Evolutionary conservation across 2,329 filamentous ascomycete species (phyloP).

Genomic region (Sporothrix brunneoviolacea): DNA sequence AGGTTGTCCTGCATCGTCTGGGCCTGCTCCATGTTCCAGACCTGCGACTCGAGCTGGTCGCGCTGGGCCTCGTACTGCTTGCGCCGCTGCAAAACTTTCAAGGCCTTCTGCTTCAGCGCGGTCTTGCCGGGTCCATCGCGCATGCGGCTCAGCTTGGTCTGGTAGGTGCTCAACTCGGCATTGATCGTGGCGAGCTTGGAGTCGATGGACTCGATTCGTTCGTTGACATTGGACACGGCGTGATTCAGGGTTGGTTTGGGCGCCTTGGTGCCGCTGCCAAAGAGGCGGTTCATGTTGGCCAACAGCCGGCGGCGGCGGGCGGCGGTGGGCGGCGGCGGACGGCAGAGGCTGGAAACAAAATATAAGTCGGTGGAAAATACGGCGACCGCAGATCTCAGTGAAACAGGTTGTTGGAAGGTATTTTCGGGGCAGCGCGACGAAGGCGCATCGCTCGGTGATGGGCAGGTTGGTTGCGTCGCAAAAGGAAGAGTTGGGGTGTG

Average conservation of each 20-base stretch:
- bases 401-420: too few relatives aligned
- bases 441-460: too few relatives aligned
- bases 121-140: slow-evolving; percentile 90
- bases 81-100: slow-evolving; percentile 86
- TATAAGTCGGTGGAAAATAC: too few relatives aligned
- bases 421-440: too few relatives aligned
- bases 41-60: slow-evolving; percentile 87
- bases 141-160: slow-evolving; percentile 83
- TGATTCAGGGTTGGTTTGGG: slow-evolving; percentile 84
- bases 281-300: slow-evolving; percentile 85
- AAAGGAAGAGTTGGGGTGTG: neutral
- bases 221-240: slow-evolving; percentile 81
- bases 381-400: too few relatives aligned
- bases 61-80: slow-evolving; percentile 93
- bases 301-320: too few relatives aligned
- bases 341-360: too few relatives aligned
- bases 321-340: too few relatives aligned
- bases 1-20: slow-evolving; percentile 98
- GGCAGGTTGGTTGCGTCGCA: too few relatives aligned
- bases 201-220: slow-evolving; percentile 78
- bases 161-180: slow-evolving; percentile 81
- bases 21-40: slow-evolving; percentile 99
- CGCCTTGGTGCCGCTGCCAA: slow-evolving; percentile 65
- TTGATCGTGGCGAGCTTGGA: slow-evolving; percentile 92
- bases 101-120: slow-evolving; percentile 86